phyloP scores from a whole-genome alignment of 495 filamentous ascomycete species.

The Xylaria sp. region DNA sequence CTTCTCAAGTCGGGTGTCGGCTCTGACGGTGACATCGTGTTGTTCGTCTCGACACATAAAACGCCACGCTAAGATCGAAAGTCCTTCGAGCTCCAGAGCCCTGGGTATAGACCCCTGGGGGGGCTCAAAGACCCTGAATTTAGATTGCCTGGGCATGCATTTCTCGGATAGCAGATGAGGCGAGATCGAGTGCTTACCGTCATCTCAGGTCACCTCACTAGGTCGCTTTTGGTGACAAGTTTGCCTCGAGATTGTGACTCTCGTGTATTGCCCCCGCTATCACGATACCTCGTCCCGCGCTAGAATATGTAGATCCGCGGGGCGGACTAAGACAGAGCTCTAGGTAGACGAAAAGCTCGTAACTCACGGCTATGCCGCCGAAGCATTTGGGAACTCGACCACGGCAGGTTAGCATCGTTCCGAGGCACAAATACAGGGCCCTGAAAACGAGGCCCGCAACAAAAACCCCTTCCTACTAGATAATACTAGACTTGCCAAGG shows the following conservation, averaged over 20 bases:
- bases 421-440: not conserved
- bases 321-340: too few relatives aligned
- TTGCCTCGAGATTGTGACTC: not conserved
- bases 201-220: not conserved
- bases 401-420: not conserved
- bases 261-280: not conserved
- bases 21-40: not conserved
- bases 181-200: not conserved
- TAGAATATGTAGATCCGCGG: not conserved
- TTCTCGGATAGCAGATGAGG: not conserved
- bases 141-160: not conserved
- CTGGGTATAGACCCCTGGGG: not conserved
- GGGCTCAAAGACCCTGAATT: not conserved
- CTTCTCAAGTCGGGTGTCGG: not conserved
- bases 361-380: not conserved
- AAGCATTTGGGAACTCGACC: not conserved
- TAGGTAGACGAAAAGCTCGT: not conserved
- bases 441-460: not conserved
- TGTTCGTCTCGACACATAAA: not conserved
- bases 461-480: not conserved
- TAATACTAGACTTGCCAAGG: not conserved
- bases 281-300: not conserved
- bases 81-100: not conserved
- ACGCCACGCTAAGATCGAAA: not conserved
- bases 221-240: not conserved